Percentiles rank a stretch among this genome's conserved stretches.
Evolutionary conservation across 768 basidiomycete genomes (phyloP).

Genomic region (Cystofilobasidium bisporidii): DNA sequence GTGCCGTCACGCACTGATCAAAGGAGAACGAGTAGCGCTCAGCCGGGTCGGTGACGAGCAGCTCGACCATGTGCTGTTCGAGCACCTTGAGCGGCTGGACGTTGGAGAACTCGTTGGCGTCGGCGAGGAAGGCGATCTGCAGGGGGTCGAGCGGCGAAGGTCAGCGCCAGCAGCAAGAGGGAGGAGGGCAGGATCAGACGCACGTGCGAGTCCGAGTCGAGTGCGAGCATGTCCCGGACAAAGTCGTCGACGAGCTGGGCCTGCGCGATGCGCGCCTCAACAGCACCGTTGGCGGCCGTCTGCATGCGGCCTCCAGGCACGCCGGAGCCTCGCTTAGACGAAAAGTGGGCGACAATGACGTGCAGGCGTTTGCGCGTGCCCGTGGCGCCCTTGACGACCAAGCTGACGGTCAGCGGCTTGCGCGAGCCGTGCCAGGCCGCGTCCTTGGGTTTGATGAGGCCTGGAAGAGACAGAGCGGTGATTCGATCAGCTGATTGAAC

Average conservation of each 20-base stretch:
- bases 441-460: slow-evolving; percentile 47
- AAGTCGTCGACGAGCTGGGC: slow-evolving; percentile 46
- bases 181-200: slow-evolving; percentile 26
- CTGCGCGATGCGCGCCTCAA: slow-evolving; percentile 48
- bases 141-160: no score
- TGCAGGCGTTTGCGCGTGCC: slow-evolving; percentile 47
- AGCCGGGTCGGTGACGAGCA: neutral
- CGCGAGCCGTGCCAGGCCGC: slow-evolving; percentile 50
- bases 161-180: no score
- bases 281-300: slow-evolving; percentile 51
- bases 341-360: slow-evolving; percentile 52
- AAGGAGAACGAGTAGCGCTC: slow-evolving; percentile 58
- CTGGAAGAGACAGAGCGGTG: no score
- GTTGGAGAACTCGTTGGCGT: slow-evolving; percentile 4
- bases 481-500: no score
- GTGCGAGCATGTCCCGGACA: neutral
- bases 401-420: slow-evolving; percentile 54
- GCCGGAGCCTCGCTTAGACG: slow-evolving; percentile 52
- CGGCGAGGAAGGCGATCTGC: slow-evolving; percentile 2
- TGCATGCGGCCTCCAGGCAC: slow-evolving; percentile 45
- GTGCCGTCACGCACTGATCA: slow-evolving; percentile 39
- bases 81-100: neutral
- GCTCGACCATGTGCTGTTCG: neutral
- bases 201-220: slow-evolving; percentile 31
- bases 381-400: slow-evolving; percentile 37